Percentiles rank a stretch among this genome's conserved stretches.
Evolutionary conservation across 2,329 filamentous ascomycete species (phyloP).

Genomic region (Aureobasidium musti): DNA sequence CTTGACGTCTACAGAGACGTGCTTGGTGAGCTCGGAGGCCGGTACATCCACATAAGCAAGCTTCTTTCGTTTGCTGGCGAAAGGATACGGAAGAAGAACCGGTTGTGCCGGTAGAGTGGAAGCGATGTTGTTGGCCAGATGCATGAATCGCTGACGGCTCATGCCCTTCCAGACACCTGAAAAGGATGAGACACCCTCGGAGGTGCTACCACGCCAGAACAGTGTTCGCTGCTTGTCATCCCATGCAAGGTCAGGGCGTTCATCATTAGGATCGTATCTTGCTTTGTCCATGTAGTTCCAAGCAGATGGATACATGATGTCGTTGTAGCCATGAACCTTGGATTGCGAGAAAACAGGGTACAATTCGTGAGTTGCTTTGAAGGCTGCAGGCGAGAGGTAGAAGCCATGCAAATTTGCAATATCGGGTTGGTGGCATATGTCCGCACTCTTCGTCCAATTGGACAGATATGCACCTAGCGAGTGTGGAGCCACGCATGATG

Average conservation of each 20-base stretch:
- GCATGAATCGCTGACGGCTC: slow-evolving; percentile 71
- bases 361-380: slow-evolving; percentile 64
- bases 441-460: slow-evolving; percentile 65
- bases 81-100: slow-evolving; percentile 57
- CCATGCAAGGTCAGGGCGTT: slow-evolving; percentile 58
- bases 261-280: slow-evolving; percentile 54
- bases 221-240: slow-evolving; percentile 63
- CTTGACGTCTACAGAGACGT: slow-evolving; percentile 59
- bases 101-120: slow-evolving; percentile 50
- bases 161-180: slow-evolving; percentile 64
- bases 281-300: slow-evolving; percentile 64
- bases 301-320: slow-evolving; percentile 71
- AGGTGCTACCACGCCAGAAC: slow-evolving; percentile 74
- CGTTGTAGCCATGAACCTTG: slow-evolving; percentile 70
- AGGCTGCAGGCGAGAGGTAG: slow-evolving; percentile 64
- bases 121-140: slow-evolving; percentile 64
- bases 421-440: slow-evolving; percentile 77
- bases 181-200: slow-evolving; percentile 55
- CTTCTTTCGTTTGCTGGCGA: slow-evolving; percentile 41
- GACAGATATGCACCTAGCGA: slow-evolving; percentile 66
- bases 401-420: slow-evolving; percentile 72
- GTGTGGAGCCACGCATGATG: slow-evolving; percentile 63
- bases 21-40: slow-evolving; percentile 56
- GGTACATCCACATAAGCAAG: slow-evolving; percentile 61
- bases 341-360: slow-evolving; percentile 75